Percentiles rank a stretch among this genome's conserved stretches.
These are phyloP conservation scores for Populus trichocarpa DNA, from an alignment of 441 rosid species.

Conservation along the genomic window DNA sequence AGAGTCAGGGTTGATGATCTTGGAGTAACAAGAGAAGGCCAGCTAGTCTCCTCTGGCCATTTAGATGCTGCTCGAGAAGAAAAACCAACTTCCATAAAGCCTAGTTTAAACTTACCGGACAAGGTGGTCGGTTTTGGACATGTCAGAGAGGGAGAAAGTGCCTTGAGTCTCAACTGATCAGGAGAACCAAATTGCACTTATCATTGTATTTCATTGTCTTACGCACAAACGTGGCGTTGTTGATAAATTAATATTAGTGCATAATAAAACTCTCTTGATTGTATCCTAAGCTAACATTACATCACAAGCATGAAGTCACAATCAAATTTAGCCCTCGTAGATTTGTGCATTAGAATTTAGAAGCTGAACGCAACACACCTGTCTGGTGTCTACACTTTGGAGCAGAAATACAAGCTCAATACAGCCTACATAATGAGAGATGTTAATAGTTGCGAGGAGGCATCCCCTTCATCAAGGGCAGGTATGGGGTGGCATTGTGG, in stretches of 20 bases:
- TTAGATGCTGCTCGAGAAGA: slow-evolving; percentile 33
- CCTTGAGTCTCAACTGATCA: slow-evolving; percentile 29
- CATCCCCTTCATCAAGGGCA: background rate
- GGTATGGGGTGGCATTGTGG: slow-evolving; percentile 10
- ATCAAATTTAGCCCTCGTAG: background rate
- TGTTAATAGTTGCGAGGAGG: background rate
- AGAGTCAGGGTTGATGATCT: slow-evolving; percentile 21
- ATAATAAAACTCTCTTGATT: background rate
- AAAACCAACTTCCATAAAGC: slow-evolving; percentile 26
- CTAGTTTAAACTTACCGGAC: slow-evolving; percentile 19
- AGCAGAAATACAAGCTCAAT: background rate
- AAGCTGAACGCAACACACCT: background rate
- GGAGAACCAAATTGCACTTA: slow-evolving; percentile 21
- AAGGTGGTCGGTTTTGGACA: slow-evolving; percentile 27
- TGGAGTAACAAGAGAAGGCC: slow-evolving; percentile 18
- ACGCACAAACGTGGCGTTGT: background rate
- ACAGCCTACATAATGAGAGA: background rate
- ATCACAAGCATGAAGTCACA: background rate
- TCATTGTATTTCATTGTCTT: background rate
- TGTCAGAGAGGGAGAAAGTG: slow-evolving; percentile 17
- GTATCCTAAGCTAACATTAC: background rate
- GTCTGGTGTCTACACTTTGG: background rate
- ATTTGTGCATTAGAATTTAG: no score
- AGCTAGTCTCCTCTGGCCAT: slow-evolving; percentile 27
- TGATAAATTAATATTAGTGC: slow-evolving; percentile 2